Conservation (phyloP, 495 filamentous ascomycete genomes). For the Neurospora tetraspora region DNA sequence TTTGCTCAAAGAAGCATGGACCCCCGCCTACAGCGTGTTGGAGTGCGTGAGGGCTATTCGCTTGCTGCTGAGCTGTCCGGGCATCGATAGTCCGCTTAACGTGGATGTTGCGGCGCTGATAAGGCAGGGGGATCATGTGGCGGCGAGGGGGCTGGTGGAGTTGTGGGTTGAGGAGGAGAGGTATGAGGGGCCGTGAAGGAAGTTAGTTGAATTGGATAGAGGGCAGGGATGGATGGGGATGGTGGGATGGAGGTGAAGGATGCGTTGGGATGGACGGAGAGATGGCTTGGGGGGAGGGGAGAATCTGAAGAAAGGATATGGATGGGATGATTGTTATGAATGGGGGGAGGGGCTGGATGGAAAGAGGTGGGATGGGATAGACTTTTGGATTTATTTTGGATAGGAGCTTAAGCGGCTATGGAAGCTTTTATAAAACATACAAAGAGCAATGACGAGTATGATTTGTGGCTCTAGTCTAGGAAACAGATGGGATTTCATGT, state of each 20-base stretch:
- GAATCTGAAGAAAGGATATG: too few relatives aligned
- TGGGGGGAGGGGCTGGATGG: background rate
- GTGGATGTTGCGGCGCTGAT: constrained; percentile 76
- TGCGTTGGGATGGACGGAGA: too few relatives aligned
- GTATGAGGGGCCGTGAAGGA: constrained; percentile 37
- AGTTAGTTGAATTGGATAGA: background rate
- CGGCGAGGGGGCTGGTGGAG: constrained; percentile 71
- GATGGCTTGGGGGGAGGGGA: too few relatives aligned
- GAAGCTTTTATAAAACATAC: too few relatives aligned
- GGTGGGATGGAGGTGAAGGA: background rate
- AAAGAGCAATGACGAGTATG: background rate
- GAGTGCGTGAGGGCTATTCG: constrained; percentile 68
- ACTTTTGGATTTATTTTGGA: background rate
- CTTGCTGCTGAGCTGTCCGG: constrained; percentile 65
- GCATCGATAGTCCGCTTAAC: constrained; percentile 76
- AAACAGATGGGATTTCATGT: background rate
- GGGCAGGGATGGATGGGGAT: background rate
- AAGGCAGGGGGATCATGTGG: constrained; percentile 63
- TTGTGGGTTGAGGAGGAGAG: constrained; percentile 54
- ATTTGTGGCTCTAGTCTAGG: too few relatives aligned
- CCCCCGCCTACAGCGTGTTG: constrained; percentile 70
- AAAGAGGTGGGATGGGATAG: background rate
- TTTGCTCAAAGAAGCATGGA: constrained; percentile 73
- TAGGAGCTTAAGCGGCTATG: background rate
- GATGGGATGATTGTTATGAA: background rate